Evolutionary conservation across 108 stramenopile species (phyloP).

Genomic region (Conticribra weissflogii): DNA sequence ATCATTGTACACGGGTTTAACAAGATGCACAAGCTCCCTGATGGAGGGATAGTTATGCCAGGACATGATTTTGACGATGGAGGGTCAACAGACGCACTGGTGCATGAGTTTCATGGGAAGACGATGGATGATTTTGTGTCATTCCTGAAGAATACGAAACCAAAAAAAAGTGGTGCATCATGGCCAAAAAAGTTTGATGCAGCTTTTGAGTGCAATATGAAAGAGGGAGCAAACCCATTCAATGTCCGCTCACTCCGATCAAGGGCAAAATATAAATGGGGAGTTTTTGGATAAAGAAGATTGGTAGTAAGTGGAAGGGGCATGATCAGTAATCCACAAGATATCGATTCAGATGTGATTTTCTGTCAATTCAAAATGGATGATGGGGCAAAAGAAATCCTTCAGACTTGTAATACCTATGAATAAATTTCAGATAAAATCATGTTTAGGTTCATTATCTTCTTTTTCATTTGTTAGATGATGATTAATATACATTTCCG

Average conservation of each 20-base stretch:
- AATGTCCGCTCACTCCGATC: constrained; percentile 11
- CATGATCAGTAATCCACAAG: no score
- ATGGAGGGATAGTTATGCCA: constrained; percentile 78
- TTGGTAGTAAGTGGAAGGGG: background rate
- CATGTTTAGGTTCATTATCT: no score
- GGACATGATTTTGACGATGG: constrained; percentile 90
- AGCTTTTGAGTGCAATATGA: constrained; percentile 88
- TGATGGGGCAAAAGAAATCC: no score
- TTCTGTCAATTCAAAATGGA: no score
- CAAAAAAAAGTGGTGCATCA: constrained; percentile 53
- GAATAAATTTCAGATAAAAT: no score
- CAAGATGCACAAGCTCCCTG: constrained; percentile 83
- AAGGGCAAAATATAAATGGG: constrained; percentile 9
- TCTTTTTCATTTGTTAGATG: no score
- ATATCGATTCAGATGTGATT: no score
- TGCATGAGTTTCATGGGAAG: constrained; percentile 76
- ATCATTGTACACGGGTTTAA: constrained; percentile 76
- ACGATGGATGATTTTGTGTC: constrained; percentile 82
- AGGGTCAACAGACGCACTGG: constrained; percentile 68
- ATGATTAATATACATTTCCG: no score
- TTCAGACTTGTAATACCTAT: no score
- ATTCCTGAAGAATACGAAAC: constrained; percentile 85
- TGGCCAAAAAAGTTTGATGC: constrained; percentile 85
- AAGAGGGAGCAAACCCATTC: constrained; percentile 59
- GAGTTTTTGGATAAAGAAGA: constrained; percentile 13